Base-by-base conservation (phyloP, 192 early-diverging fungal genomes). In the Mortierella hygrophila region DNA sequence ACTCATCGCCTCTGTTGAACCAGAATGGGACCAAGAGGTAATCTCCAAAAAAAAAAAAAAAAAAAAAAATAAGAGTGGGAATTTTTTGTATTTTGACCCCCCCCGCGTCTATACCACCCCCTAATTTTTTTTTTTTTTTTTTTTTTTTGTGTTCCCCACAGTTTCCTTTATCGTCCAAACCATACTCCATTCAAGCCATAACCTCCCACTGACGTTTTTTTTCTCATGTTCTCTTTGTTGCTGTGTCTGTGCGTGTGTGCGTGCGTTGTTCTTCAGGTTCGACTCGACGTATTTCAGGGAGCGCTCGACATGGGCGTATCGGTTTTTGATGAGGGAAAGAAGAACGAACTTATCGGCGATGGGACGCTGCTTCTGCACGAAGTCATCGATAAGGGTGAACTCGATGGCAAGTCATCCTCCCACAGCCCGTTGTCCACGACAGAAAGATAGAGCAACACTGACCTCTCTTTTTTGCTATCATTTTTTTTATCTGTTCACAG, bases 1-100 rank as follows among this genome's bases (percentile, higher is more conserved):
- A 0, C 79, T 86, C n/a, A 81, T 86, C 38, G 79, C 84, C 0
- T 86, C 84, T 13, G 71, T 78, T 40, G 84, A 86, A 54, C 84
- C 84, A 77, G 84, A 86, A 68, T 86, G 84, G 84, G 84, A 86
- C 76, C 84, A 86, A 42, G 84, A 86, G 84, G 84, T 54, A 86
- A 47, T 71, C 35, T 21, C 10, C 38, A 0, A 49, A 18, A 11
- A 6, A 23, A n/a, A n/a, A 60, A 23, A 60, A 18, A 10, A n/a
- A 57, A 26, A 9, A 26, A n/a, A 60, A 18, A 10, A n/a, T 26
- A n/a, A 8, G 4, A n/a, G n/a, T n/a, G n/a, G n/a, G n/a, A n/a
- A n/a, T n/a, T n/a, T n/a, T n/a, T n/a, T n/a, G n/a, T n/a, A n/a
- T n/a, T n/a, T n/a, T n/a, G n/a, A n/a, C n/a, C n/a, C n/a, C n/a